phyloP scores from a whole-genome alignment of 306 rosid genomes.

The Pueraria montana region DNA sequence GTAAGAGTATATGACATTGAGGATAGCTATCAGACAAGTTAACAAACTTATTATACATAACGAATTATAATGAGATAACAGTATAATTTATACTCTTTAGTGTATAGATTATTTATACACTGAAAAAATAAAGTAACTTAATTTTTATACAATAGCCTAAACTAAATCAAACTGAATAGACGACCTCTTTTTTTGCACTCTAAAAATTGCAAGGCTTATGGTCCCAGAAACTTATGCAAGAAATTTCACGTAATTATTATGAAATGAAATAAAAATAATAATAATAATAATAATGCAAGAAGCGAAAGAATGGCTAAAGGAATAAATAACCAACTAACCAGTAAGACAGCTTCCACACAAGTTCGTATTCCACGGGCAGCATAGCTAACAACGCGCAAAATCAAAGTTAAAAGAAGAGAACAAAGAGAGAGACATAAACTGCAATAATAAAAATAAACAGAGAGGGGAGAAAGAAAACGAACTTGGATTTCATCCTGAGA shows the following conservation, averaged over 20 bases:
- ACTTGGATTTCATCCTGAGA: conserved; percentile 74
- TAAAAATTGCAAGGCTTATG: no score
- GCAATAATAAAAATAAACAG: not conserved
- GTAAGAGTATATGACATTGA: no score
- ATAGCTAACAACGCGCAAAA: conserved; percentile 57
- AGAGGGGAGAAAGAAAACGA: conserved; percentile 9
- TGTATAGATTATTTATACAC: no score
- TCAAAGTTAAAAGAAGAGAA: not conserved
- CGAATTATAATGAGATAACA: no score
- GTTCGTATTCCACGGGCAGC: conserved; percentile 79
- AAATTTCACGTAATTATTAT: no score
- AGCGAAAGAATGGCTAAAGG: not conserved
- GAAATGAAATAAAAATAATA: no score
- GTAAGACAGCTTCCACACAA: conserved; percentile 77
- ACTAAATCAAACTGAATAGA: not conserved
- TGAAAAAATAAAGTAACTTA: no score
- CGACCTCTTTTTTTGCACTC: not conserved
- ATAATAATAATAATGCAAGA: not conserved
- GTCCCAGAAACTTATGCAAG: no score
- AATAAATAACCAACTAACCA: conserved; percentile 66
- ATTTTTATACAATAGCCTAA: no score
- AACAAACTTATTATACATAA: no score
- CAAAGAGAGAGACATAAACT: not conserved
- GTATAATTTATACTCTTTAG: no score
- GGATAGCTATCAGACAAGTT: no score